These are phyloP conservation scores for Gastrolobium bilobum DNA, from an alignment of 306 rosid species.

Conservation along the genomic window DNA sequence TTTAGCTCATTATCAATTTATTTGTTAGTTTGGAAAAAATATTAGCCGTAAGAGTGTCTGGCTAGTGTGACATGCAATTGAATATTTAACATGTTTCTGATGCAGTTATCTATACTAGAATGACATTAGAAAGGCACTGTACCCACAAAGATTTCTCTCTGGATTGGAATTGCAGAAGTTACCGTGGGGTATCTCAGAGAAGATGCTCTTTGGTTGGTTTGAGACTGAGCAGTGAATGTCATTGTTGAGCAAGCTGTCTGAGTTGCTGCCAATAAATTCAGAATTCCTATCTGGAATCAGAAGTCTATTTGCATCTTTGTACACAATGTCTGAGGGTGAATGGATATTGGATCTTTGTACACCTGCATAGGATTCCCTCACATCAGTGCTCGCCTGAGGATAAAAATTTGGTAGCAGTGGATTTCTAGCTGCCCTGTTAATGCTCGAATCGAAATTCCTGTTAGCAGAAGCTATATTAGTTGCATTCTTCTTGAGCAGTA, in stretches of 20 bases:
- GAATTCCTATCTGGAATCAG: constrained; percentile 50
- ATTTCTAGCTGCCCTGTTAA: constrained; percentile 55
- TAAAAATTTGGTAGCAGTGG: constrained; percentile 54
- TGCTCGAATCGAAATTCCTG: constrained; percentile 40
- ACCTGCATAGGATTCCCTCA: constrained; percentile 41
- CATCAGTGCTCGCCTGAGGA: constrained; percentile 43
- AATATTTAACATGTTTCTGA: constrained; percentile 12
- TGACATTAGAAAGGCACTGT: constrained; percentile 31
- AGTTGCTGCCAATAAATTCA: constrained; percentile 49
- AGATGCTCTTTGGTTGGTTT: constrained; percentile 48
- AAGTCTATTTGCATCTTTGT: constrained; percentile 46
- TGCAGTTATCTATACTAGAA: constrained; percentile 31
- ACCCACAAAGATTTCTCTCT: constrained; percentile 19
- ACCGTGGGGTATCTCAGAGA: constrained; percentile 60
- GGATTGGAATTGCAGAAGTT: constrained; percentile 49
- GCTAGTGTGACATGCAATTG: constrained; percentile 43
- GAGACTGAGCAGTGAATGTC: constrained; percentile 53
- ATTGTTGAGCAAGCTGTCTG: constrained; percentile 51
- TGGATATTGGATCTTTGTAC: constrained; percentile 40
- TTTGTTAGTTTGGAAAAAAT: constrained; percentile 7
- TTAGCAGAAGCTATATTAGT: constrained; percentile 46
- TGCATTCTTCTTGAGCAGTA: constrained; percentile 49
- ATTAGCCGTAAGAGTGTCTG: neutral
- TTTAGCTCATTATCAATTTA: constrained; percentile 2
- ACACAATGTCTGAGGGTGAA: constrained; percentile 37